phyloP scores from a whole-genome alignment of 176 grass and related monocot genomes.

The Aegilops tauschii region DNA sequence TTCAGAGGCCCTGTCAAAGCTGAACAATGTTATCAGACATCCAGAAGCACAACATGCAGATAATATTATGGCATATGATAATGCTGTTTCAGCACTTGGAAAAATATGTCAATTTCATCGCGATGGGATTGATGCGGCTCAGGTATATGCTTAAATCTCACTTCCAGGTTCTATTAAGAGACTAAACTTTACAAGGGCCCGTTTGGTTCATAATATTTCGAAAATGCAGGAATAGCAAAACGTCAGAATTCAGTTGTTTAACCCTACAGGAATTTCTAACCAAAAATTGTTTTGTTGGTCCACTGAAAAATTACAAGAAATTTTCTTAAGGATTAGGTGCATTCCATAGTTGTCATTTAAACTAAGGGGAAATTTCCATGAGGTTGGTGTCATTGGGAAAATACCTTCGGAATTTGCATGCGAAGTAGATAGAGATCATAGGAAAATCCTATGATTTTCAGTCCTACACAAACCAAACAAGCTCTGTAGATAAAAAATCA shows the following conservation, averaged over 20 bases:
- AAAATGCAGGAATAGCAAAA: not conserved
- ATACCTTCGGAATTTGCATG: not conserved
- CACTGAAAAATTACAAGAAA: not conserved
- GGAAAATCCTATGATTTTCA: not conserved
- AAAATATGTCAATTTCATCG: constrained; percentile 94
- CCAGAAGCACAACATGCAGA: constrained; percentile 68
- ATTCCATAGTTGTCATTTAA: not conserved
- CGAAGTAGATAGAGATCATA: not conserved
- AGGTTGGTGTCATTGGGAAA: not conserved
- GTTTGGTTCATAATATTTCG: not conserved
- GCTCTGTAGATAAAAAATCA: not conserved
- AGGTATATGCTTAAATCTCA: constrained; percentile 47
- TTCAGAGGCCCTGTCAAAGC: constrained; percentile 87
- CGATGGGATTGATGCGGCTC: constrained; percentile 74
- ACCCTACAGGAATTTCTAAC: not conserved
- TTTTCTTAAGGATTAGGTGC: not conserved
- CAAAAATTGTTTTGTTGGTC: not conserved
- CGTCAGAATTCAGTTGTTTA: not conserved
- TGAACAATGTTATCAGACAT: constrained; percentile 89
- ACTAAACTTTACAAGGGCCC: not conserved
- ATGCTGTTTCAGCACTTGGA: constrained; percentile 92
- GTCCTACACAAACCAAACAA: not conserved
- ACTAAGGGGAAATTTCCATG: not conserved
- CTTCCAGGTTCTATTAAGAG: not conserved
- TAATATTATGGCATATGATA: constrained; percentile 96